These are phyloP conservation scores for Fusarium guadeloupense DNA, from an alignment of 2,329 filamentous ascomycete genomes.

Conservation along the genomic window DNA sequence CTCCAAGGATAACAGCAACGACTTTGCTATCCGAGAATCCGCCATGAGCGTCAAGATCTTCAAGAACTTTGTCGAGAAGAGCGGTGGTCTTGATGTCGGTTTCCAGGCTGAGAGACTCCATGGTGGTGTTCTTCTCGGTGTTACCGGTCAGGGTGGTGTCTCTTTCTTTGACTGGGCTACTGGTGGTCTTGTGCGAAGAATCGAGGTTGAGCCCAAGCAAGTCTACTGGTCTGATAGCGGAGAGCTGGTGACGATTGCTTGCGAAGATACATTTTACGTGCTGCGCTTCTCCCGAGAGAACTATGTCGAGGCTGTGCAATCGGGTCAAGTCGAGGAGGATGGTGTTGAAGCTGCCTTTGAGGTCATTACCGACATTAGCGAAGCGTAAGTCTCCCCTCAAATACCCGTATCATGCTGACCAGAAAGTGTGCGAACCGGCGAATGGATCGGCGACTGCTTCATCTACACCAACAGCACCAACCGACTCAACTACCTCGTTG, in stretches of 20 bases:
- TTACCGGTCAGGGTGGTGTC: conserved; percentile 93
- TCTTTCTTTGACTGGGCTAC: conserved; percentile 97
- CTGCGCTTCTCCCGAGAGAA: conserved; percentile 90
- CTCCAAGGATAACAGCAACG: conserved; percentile 96
- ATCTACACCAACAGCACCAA: conserved; percentile 98
- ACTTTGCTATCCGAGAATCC: conserved; percentile 96
- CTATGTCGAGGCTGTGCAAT: conserved; percentile 84
- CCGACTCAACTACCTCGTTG: conserved; percentile 95
- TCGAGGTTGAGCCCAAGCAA: conserved; percentile 77
- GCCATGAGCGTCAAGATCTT: conserved; percentile 95
- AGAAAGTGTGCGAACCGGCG: conserved; percentile 83
- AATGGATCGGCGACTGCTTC: conserved; percentile 99
- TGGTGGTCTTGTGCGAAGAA: conserved; percentile 87
- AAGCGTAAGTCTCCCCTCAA: conserved; percentile 65
- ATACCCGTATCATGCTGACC: neutral
- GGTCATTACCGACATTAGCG: conserved; percentile 93
- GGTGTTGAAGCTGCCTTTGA: conserved; percentile 97
- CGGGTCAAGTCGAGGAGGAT: conserved; percentile 84
- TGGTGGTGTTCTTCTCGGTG: conserved; percentile 89
- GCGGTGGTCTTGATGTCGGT: conserved; percentile 87
- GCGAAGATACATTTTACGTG: conserved; percentile 95
- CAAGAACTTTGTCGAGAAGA: conserved; percentile 96
- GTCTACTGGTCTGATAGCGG: conserved; percentile 99
- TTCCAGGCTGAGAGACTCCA: conserved; percentile 94
- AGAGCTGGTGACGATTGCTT: conserved; percentile 90